Base-by-base conservation (phyloP, 2,329 filamentous ascomycete species). In the Scedosporium dehoogii region DNA sequence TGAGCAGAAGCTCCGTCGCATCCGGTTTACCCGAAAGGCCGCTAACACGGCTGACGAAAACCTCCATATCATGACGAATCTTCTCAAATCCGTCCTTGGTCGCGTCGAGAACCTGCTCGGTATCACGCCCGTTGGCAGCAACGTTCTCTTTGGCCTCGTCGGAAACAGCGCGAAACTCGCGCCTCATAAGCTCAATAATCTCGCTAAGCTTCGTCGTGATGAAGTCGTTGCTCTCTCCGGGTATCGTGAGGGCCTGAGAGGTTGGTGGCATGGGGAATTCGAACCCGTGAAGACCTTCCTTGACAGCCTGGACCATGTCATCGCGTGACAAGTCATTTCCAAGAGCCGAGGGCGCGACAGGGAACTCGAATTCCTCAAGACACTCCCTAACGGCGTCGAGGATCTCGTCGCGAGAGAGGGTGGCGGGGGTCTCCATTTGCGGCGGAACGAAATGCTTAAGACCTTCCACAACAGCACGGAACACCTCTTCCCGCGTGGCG, bases 81-180 rank as follows among this genome's bases (percentile, higher is more conserved):
- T 85, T 87, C 67, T 96, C 91, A 14, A 96, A 81, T 0, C 92
- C 92, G 70, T 96, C 91, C 67, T 91, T 93, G 53, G 96, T 87
- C 0, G 91, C 90, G 72, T 94, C 90, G 4, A 97, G 79, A 12
- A 96, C 86, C 72, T 96, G 91, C 72, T 96, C 92, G 0, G 91
- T 93, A 70, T 94, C 91, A 63, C 86, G 83, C 48, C 89, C 90
- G 67, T 86, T 90, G 65, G 89, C 87, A 3, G 89, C 85, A 21
- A 91, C 87, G 67, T 91, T 93, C 68, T 93, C 85, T 72, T 92
- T 92, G 10, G 84, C 81, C 68, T 86, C 85, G 29, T 86, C 81
- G 0, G 84, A 85, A 2, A 85, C 77, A 2, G 80, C 76, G 66
- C 78, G 79, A 71, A 88, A 85, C 69, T 88, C 85, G 1, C 78